Percentiles rank a stretch among this genome's conserved stretches.
These are phyloP conservation scores for Tillandsia leiboldiana DNA, from an alignment of 176 grass and related monocot genomes.

Conservation along the genomic window DNA sequence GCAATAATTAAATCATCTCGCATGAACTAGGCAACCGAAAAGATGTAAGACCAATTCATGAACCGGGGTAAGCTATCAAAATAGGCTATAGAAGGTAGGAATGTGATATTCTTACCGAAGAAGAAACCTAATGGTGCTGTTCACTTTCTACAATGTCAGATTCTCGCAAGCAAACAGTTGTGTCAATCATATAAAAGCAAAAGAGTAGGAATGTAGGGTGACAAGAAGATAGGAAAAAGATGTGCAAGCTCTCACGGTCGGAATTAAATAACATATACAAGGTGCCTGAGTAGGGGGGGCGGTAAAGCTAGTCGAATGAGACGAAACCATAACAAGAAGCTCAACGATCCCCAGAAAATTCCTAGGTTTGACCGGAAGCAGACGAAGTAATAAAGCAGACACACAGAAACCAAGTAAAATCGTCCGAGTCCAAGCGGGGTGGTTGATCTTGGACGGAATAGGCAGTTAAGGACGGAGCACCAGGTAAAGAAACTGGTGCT, in stretches of 20 bases:
- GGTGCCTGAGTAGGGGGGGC: no score
- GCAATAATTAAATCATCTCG: background rate
- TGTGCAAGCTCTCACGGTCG: no score
- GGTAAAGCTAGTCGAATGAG: no score
- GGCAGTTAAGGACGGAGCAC: background rate
- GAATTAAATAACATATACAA: no score
- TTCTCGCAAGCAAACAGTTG: background rate
- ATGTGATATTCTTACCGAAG: background rate
- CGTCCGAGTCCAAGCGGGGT: background rate
- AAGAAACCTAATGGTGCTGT: background rate
- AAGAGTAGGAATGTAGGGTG: background rate
- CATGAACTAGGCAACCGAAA: background rate
- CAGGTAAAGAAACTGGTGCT: conserved; percentile 20
- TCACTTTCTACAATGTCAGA: background rate
- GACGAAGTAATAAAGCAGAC: no score
- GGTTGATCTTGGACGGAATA: background rate
- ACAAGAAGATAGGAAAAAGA: background rate
- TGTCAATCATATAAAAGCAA: background rate
- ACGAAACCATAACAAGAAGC: no score
- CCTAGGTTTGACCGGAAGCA: no score
- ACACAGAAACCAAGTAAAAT: background rate
- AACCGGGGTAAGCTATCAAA: background rate
- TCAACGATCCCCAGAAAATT: no score
- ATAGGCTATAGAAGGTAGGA: background rate
- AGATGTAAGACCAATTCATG: background rate